phyloP scores from a whole-genome alignment of 108 stramenopile species.

The Stephanodiscus triporus region DNA sequence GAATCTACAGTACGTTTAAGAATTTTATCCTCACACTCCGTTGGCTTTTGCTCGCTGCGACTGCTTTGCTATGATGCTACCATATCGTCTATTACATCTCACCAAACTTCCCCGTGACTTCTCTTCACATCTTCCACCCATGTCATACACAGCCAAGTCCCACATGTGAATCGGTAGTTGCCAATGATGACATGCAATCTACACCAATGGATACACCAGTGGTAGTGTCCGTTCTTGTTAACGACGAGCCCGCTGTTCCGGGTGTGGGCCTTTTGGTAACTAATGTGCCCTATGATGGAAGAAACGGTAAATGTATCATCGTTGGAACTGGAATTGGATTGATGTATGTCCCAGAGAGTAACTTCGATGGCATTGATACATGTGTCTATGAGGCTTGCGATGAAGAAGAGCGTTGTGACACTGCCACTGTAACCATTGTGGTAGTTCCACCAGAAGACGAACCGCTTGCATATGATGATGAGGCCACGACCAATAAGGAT shows the following conservation, averaged over 20 bases:
- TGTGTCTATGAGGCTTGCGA: conserved; percentile 36
- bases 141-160: not conserved
- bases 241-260: conserved; percentile 4
- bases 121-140: not conserved
- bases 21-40: too few species aligned
- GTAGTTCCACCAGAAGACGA: conserved; percentile 5
- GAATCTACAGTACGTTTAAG: too few species aligned
- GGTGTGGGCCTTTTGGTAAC: conserved; percentile 4
- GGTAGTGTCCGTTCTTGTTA: conserved; percentile 13
- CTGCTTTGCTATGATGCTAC: too few species aligned
- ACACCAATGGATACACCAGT: conserved; percentile 26
- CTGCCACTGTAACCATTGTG: conserved; percentile 22
- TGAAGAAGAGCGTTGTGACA: conserved; percentile 18
- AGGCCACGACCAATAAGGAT: conserved; percentile 15
- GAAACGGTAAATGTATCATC: conserved; percentile 16
- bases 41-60: too few species aligned
- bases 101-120: too few species aligned
- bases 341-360: conserved; percentile 21
- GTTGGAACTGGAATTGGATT: conserved; percentile 7
- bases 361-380: conserved; percentile 24
- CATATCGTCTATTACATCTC: too few species aligned
- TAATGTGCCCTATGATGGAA: conserved; percentile 8
- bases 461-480: conserved; percentile 23
- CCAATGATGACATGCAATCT: conserved; percentile 18
- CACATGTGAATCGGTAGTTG: conserved; percentile 4